A percentile compares a stretch with the other conserved stretches of the same genome.
These are phyloP conservation scores for Anthracocystis walkeri DNA, from an alignment of 1,284 basidiomycete genomes.

Conservation along the genomic window DNA sequence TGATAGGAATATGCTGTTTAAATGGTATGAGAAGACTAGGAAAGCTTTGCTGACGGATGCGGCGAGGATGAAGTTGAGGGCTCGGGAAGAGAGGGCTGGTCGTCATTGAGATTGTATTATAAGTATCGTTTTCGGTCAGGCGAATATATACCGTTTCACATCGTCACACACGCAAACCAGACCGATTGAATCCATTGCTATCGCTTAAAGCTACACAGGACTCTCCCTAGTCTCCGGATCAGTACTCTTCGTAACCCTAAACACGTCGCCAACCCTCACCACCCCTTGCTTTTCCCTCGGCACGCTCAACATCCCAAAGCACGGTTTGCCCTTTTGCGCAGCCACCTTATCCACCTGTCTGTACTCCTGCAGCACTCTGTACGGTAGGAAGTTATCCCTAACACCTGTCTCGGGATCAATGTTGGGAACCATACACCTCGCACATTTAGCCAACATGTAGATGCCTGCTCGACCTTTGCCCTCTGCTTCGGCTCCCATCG, in stretches of 20 bases:
- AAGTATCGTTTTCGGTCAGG: neutral
- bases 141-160: conserved; percentile 1
- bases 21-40: conserved; percentile 50
- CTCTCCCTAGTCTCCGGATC: conserved; percentile 41
- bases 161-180: too few relatives aligned
- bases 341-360: conserved; percentile 54
- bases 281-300: conserved; percentile 47
- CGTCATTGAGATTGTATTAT: conserved; percentile 6
- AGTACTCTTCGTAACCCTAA: conserved; percentile 51
- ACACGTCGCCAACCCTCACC: conserved; percentile 48
- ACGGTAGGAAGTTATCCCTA: conserved; percentile 54
- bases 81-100: conserved; percentile 24
- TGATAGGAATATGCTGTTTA: conserved; percentile 40
- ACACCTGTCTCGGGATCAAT: conserved; percentile 58
- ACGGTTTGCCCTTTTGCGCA: conserved; percentile 55
- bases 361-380: conserved; percentile 56
- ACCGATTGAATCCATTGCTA: neutral
- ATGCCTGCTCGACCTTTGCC: conserved; percentile 53
- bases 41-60: conserved; percentile 34
- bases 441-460: conserved; percentile 58
- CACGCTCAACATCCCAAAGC: conserved; percentile 56
- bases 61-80: conserved; percentile 26
- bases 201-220: conserved; percentile 12
- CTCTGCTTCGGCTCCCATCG: conserved; percentile 45
- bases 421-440: conserved; percentile 59